Base-by-base conservation (phyloP, 768 basidiomycete genomes). In the Hygrophoropsis aurantiaca region DNA sequence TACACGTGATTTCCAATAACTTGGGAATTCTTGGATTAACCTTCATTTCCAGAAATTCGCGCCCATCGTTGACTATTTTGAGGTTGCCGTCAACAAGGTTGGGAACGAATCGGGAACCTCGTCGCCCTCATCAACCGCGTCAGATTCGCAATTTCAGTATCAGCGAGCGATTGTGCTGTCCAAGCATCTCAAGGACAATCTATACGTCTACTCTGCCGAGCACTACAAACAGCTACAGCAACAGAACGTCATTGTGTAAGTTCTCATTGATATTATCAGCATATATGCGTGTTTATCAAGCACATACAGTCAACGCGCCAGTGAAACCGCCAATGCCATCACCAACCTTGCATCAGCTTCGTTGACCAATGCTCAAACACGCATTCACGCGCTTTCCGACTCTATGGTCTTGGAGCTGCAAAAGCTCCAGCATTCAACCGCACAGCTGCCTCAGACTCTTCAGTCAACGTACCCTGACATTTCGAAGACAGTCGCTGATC, bases 61-160 rank as follows among this genome's bases (percentile, higher is more conserved):
- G n/a, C 88, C 90, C 35, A 70, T 90, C 41, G 80, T 92, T 26
- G 79, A 90, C 59, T 83, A 80, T 55, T 71, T 90, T 45, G 82
- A 85, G 61, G 72, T 69, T 18, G 79, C 80, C 10, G 76, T 85
- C 44, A 77, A 79, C 62, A 70, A 65, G 7, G 62, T 68, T 6
- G 61, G 66, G 38, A 68, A 71, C 38, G 77, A 80, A 40, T 74
- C 76, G 26, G 72, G 71, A 15, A 61, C 73, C 6, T 69, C 78
- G 24, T 69, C 71, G 5, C 68, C 77, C 10, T 71, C 74, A 2
- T 71, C 80, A 20, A 63, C 66, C 13, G 60, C 77, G n/a, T 71
- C 75, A 10, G 78, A 82, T 53, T 69, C 76, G 37, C 78, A 86
- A 62, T 87, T 81, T 55, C 90, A 91, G 67, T 87, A 88, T 58